phyloP scores from a whole-genome alignment of 805 yeast genomes.

The Yarrowia sp. region DNA sequence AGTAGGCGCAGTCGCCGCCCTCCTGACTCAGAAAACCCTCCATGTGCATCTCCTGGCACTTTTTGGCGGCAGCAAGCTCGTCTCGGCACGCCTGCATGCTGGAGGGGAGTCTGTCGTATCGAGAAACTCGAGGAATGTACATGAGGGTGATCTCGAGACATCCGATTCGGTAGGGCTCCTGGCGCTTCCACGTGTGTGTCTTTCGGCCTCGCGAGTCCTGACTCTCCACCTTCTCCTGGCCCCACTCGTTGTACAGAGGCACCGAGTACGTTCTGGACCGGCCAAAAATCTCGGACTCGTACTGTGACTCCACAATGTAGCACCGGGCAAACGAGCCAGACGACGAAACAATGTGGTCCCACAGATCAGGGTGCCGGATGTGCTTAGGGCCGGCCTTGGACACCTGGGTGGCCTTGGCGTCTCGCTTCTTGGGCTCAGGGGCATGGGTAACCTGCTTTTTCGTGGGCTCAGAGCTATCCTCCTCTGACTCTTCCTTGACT shows the following conservation, averaged over 20 bases:
- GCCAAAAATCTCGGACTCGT: constrained; percentile 56
- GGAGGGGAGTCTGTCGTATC: constrained; percentile 43
- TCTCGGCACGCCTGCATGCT: constrained; percentile 45
- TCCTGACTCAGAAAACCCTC: constrained; percentile 79
- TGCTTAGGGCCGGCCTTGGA: neutral
- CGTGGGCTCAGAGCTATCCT: neutral
- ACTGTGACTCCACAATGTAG: constrained; percentile 60
- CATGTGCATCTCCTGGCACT: constrained; percentile 35
- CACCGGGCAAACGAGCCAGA: constrained; percentile 90
- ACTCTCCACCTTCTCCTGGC: neutral
- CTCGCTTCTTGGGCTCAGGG: neutral
- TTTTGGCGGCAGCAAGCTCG: constrained; percentile 35
- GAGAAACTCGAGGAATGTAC: constrained; percentile 54
- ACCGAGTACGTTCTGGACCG: constrained; percentile 51
- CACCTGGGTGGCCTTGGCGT: neutral
- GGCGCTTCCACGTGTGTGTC: constrained; percentile 6
- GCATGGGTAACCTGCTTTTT: constrained; percentile 15
- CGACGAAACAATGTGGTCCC: constrained; percentile 63
- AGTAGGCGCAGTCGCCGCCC: constrained; percentile 83
- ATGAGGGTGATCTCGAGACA: constrained; percentile 53
- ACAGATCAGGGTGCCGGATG: constrained; percentile 36
- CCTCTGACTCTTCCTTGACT: neutral
- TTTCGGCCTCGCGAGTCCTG: neutral
- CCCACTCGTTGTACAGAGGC: constrained; percentile 46
- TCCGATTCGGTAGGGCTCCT: constrained; percentile 46